Conservation (phyloP, 139 green algal genomes). For the Chlorella sp. region DNA sequence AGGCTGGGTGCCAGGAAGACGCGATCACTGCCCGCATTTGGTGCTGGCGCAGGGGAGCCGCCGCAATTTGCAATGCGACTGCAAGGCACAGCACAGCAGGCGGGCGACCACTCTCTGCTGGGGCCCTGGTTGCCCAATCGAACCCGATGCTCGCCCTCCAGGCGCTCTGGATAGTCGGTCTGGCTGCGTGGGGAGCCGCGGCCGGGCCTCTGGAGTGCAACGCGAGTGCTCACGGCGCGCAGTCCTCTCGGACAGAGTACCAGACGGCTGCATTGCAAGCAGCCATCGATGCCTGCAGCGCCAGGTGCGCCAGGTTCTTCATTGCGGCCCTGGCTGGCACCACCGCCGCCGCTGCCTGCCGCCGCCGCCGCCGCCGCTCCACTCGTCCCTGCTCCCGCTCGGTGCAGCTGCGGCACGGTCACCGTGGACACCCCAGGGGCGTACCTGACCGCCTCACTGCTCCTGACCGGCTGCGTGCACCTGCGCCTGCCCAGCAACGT, state of each 20-base stretch:
- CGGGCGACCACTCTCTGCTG: background rate
- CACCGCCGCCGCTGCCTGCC: too few relatives aligned
- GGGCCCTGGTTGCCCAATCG: background rate
- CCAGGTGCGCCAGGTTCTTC: too few relatives aligned
- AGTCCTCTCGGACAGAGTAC: background rate
- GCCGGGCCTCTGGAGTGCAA: background rate
- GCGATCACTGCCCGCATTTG: background rate
- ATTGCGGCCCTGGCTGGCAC: too few relatives aligned
- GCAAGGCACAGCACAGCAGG: background rate
- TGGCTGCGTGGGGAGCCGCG: background rate
- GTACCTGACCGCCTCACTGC: conserved; percentile 10
- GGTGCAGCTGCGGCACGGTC: conserved; percentile 11
- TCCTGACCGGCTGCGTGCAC: conserved; percentile 17
- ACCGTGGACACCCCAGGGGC: conserved; percentile 6
- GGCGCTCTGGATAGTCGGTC: background rate
- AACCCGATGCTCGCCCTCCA: background rate
- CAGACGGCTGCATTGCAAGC: conserved; percentile 15
- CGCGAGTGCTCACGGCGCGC: background rate
- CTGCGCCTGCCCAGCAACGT: conserved; percentile 23
- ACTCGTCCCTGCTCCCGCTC: too few relatives aligned
- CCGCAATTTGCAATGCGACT: background rate
- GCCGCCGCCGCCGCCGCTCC: too few relatives aligned
- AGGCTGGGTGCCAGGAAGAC: background rate
- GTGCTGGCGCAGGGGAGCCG: background rate
- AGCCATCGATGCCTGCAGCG: conserved; percentile 14